Conservation (phyloP, 164 flowering plant species). For the Pachysandra terminalis region DNA sequence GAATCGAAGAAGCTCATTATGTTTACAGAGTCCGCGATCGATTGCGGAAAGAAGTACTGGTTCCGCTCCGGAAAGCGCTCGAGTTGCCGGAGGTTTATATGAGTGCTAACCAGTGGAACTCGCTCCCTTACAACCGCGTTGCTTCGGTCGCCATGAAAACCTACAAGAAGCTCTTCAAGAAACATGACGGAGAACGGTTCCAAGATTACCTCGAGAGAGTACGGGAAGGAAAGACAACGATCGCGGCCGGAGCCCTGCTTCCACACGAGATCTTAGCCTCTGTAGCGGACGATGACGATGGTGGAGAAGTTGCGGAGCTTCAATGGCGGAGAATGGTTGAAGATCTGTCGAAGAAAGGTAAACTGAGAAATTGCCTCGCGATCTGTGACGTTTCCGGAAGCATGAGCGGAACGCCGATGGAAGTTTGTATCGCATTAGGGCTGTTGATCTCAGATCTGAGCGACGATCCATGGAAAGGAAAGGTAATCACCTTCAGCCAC, state of each 20-base stretch:
- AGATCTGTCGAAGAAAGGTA: slow-evolving; percentile 28
- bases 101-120: slow-evolving; percentile 38
- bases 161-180: slow-evolving; percentile 35
- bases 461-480: slow-evolving; percentile 37
- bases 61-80: slow-evolving; percentile 31
- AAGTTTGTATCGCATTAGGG: slow-evolving; percentile 30
- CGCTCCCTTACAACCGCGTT: slow-evolving; percentile 43
- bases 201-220: slow-evolving; percentile 29
- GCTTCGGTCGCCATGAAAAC: slow-evolving; percentile 53
- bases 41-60: slow-evolving; percentile 37
- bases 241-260: slow-evolving; percentile 55
- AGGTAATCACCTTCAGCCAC: slow-evolving; percentile 26
- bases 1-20: slow-evolving; percentile 40
- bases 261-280: slow-evolving; percentile 45
- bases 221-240: slow-evolving; percentile 34
- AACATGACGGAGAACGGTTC: slow-evolving; percentile 43
- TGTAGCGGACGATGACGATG: slow-evolving; percentile 12
- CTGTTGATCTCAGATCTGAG: slow-evolving; percentile 27
- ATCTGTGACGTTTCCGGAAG: slow-evolving; percentile 35
- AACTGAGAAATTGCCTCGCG: slow-evolving; percentile 26
- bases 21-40: slow-evolving; percentile 41
- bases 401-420: slow-evolving; percentile 28
- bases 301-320: slow-evolving; percentile 36
- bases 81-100: slow-evolving; percentile 48
- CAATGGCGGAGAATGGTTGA: slow-evolving; percentile 53